Conservation (phyloP, 176 grass and related monocot species). For the Oryza meridionalis region DNA sequence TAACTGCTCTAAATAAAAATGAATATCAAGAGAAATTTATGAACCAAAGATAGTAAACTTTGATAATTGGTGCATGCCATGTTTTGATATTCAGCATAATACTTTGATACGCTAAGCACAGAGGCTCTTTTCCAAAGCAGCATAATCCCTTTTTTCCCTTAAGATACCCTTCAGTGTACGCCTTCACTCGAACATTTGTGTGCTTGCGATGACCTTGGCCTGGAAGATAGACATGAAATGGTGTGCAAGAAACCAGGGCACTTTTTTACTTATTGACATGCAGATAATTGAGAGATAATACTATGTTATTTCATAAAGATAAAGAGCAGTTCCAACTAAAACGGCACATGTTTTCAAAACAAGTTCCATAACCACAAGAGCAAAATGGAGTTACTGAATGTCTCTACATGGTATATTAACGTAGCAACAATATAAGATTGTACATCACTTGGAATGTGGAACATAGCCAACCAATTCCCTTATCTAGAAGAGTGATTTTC, state of each 20-base stretch:
- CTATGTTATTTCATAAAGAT: background rate
- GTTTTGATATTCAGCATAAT: background rate
- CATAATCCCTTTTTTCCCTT: background rate
- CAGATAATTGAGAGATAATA: background rate
- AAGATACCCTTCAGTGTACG: constrained; percentile 85
- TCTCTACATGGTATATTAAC: no score
- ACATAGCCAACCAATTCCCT: background rate
- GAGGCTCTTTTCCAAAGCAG: constrained; percentile 14
- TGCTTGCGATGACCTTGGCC: constrained; percentile 68
- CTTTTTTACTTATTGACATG: background rate
- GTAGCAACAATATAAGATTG: background rate
- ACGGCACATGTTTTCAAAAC: no score
- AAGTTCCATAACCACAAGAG: no score
- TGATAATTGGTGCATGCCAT: no score
- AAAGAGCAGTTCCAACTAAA: background rate
- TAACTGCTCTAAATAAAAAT: no score
- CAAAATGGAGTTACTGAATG: no score
- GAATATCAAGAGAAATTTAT: no score
- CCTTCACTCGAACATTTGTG: constrained; percentile 69
- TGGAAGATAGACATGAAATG: constrained; percentile 38
- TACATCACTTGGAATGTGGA: background rate
- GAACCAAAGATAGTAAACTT: no score
- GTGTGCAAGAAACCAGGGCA: background rate
- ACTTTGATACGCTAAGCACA: background rate
- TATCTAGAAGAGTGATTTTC: background rate